Evolutionary conservation across 371 early-diverging fungal species (phyloP).

Genomic region (Caulochytrium protostelioides): DNA sequence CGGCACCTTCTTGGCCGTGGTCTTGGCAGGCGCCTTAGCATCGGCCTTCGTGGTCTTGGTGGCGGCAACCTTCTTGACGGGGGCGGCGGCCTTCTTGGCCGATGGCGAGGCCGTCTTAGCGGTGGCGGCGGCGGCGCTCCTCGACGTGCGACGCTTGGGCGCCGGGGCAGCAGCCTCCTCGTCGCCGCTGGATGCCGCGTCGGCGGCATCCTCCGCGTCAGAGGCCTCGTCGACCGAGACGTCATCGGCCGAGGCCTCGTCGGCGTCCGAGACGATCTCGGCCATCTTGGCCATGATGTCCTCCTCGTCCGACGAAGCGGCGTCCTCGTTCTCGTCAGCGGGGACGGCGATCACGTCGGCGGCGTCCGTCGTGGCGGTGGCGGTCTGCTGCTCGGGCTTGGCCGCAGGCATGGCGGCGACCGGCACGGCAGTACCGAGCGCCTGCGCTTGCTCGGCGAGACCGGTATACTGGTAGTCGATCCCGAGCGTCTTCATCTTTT

Average conservation of each 20-base stretch:
- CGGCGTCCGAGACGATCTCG: background rate
- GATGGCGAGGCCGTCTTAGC: too few relatives aligned
- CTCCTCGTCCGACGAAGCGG: too few relatives aligned
- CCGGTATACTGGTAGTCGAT: conserved; percentile 65
- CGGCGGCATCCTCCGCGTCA: conserved; percentile 1
- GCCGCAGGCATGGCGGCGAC: background rate
- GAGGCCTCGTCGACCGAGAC: background rate
- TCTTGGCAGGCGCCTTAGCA: background rate
- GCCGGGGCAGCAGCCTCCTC: background rate
- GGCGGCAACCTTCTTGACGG: background rate
- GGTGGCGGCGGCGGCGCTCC: too few relatives aligned
- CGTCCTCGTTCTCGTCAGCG: background rate
- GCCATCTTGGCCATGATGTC: conserved; percentile 1
- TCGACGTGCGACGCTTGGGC: background rate
- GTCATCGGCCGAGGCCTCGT: too few relatives aligned
- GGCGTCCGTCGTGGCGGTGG: background rate
- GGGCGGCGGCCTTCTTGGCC: background rate
- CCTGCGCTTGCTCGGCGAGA: conserved; percentile 12
- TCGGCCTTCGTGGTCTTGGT: background rate
- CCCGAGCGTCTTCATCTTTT: conserved; percentile 34
- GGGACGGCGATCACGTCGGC: background rate
- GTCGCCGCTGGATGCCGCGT: too few relatives aligned
- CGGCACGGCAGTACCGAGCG: background rate
- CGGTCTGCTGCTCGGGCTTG: background rate
- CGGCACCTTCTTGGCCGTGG: too few relatives aligned